Conservation (phyloP, 768 basidiomycete species). For the Termitomyces sp. region DNA sequence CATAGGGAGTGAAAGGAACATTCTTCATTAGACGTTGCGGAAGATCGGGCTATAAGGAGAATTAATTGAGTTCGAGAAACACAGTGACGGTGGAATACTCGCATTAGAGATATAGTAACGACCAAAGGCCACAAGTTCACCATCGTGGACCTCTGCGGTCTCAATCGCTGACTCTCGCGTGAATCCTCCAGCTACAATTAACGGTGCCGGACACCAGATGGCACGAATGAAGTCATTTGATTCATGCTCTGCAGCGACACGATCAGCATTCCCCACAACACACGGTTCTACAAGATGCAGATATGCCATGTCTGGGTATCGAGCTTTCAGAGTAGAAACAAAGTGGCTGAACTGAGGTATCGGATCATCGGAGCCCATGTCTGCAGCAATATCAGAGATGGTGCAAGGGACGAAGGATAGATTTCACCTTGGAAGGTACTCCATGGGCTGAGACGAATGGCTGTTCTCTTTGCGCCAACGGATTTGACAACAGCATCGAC, state of each 20-base stretch:
- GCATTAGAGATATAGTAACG: conserved; percentile 26
- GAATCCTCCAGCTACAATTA: conserved; percentile 39
- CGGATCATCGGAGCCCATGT: conserved; percentile 50
- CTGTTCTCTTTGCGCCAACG: conserved; percentile 49
- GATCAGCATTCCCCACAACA: conserved; percentile 10
- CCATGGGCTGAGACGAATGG: conserved; percentile 57
- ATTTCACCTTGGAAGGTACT: conserved; percentile 9
- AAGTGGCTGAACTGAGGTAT: conserved; percentile 50
- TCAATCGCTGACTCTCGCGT: conserved; percentile 31
- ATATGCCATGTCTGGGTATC: conserved; percentile 43
- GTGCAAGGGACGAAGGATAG: background rate
- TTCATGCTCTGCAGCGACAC: conserved; percentile 10
- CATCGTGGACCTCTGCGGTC: conserved; percentile 23
- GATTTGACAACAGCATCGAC: conserved; percentile 43
- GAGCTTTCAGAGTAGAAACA: conserved; percentile 29
- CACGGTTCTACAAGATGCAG: conserved; percentile 43
- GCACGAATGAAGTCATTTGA: conserved; percentile 40
- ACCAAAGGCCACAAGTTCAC: conserved; percentile 24
- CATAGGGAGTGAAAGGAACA: background rate
- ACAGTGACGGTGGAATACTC: conserved; percentile 2
- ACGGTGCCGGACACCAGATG: conserved; percentile 36
- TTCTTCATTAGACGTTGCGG: background rate
- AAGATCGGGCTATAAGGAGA: background rate
- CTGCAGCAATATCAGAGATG: conserved; percentile 14
- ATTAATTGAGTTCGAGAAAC: background rate